Evolutionary conservation across 495 filamentous ascomycete species (phyloP).

Genomic region (Acidiella bohemica): DNA sequence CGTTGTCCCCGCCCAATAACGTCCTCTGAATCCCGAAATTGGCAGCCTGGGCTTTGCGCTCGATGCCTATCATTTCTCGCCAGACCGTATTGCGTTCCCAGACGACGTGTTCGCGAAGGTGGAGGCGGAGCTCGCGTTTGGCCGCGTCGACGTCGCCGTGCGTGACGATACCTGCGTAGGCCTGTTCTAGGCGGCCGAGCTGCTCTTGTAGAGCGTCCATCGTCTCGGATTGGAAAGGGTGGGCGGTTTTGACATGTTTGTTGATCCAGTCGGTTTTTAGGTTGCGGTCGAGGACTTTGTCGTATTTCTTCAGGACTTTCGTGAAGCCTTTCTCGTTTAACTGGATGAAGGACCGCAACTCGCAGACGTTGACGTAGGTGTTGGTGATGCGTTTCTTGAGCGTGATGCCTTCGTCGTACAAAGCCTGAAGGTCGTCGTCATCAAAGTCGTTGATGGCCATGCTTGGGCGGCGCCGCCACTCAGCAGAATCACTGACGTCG

Average conservation of each 20-base stretch:
- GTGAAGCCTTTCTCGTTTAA: slow-evolving; percentile 91
- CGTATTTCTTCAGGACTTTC: slow-evolving; percentile 96
- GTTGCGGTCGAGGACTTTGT: slow-evolving; percentile 80
- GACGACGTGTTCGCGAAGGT: slow-evolving; percentile 91
- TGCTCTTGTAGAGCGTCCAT: slow-evolving; percentile 54
- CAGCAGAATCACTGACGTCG: slow-evolving; percentile 42
- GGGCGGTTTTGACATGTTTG: slow-evolving; percentile 52
- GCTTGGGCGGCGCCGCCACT: slow-evolving; percentile 42
- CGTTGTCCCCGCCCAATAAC: slow-evolving; percentile 60
- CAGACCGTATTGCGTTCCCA: slow-evolving; percentile 99
- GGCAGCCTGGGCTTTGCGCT: slow-evolving; percentile 88
- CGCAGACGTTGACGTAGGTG: slow-evolving; percentile 85
- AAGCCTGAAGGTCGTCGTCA: slow-evolving; percentile 50
- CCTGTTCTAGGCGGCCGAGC: slow-evolving; percentile 57
- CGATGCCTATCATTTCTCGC: slow-evolving; percentile 97
- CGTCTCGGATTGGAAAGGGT: slow-evolving; percentile 62
- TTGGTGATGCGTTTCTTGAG: slow-evolving; percentile 81
- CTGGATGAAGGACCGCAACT: slow-evolving; percentile 89
- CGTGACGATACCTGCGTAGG: slow-evolving; percentile 70
- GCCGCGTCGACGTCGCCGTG: slow-evolving; percentile 61
- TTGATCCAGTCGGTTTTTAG: slow-evolving; percentile 64
- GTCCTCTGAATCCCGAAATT: slow-evolving; percentile 71
- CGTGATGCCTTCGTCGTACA: slow-evolving; percentile 72
- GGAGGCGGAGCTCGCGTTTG: slow-evolving; percentile 71
- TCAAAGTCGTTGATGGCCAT: slow-evolving; percentile 55